Conservation (phyloP, 225 moss, liverwort and hornwort species). For the Sphagnum tenellum region DNA sequence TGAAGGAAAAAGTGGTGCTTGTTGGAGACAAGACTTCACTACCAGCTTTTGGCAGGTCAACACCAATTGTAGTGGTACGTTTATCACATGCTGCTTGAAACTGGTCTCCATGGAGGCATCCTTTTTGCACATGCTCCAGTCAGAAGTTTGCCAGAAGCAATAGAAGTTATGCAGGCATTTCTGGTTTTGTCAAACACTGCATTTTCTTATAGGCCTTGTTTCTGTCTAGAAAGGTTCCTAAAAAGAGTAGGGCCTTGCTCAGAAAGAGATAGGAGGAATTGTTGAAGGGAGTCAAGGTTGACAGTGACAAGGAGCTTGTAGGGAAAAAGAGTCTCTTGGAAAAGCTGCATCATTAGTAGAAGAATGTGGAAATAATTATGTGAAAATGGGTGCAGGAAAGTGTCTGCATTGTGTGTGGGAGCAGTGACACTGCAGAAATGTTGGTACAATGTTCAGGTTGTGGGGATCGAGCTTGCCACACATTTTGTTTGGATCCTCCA, state of each 20-base stretch:
- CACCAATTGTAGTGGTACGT: conserved; percentile 22
- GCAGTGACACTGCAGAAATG: conserved; percentile 52
- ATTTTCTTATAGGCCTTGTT: not conserved
- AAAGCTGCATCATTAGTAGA: not conserved
- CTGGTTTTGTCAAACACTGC: not conserved
- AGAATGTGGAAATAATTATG: not conserved
- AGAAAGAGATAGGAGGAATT: not conserved
- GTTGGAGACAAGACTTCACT: conserved; percentile 31
- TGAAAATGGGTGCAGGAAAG: conserved; percentile 41
- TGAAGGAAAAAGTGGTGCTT: conserved; percentile 58
- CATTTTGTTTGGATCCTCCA: conserved; percentile 94
- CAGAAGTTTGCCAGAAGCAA: no score
- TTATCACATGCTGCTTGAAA: not conserved
- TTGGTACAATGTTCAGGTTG: conserved; percentile 62
- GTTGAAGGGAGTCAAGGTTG: not conserved
- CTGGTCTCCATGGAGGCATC: not conserved
- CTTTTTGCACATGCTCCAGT: not conserved
- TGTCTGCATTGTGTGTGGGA: conserved; percentile 73
- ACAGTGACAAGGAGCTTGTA: not conserved
- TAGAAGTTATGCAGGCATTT: not conserved
- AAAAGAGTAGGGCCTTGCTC: not conserved
- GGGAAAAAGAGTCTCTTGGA: not conserved
- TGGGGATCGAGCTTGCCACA: conserved; percentile 68
- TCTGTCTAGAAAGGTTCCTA: not conserved
- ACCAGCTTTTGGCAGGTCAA: conserved; percentile 23